These are phyloP conservation scores for Inga oerstediana DNA, from an alignment of 306 rosid genomes.

Conservation along the genomic window DNA sequence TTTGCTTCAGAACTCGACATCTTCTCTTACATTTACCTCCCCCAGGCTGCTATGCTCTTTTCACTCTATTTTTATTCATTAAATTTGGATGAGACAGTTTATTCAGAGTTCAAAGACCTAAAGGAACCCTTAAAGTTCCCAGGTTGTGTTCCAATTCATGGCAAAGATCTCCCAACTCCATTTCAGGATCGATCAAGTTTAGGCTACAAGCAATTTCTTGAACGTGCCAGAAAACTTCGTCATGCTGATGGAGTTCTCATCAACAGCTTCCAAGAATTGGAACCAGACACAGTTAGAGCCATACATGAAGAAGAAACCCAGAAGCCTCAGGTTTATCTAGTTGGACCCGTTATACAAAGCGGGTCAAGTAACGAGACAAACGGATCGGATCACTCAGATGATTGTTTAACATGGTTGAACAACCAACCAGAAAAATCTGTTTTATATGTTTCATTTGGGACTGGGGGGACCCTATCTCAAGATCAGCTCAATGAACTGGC, in stretches of 20 bases:
- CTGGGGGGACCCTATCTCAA: slow-evolving; percentile 38
- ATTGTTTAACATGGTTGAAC: slow-evolving; percentile 36
- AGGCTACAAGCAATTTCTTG: slow-evolving; percentile 1
- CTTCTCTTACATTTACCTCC: slow-evolving; percentile 35
- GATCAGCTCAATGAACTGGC: slow-evolving; percentile 33
- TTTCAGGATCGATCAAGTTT: slow-evolving; percentile 15
- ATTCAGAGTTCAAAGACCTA: slow-evolving; percentile 12
- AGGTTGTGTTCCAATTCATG: background rate
- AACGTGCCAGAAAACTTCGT: background rate
- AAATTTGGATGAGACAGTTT: background rate
- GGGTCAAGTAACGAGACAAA: background rate
- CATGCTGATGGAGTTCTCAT: slow-evolving; percentile 29
- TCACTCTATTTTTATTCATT: slow-evolving; percentile 7
- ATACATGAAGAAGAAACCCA: slow-evolving; percentile 9
- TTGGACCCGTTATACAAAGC: slow-evolving; percentile 44
- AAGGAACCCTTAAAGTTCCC: slow-evolving; percentile 2
- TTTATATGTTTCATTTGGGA: slow-evolving; percentile 39
- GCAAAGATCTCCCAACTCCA: background rate
- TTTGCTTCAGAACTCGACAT: slow-evolving; percentile 40
- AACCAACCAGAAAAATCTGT: slow-evolving; percentile 31
- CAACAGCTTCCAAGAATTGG: slow-evolving; percentile 32
- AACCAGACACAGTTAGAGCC: slow-evolving; percentile 20
- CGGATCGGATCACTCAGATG: background rate
- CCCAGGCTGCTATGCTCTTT: background rate
- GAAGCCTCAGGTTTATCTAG: slow-evolving; percentile 2